phyloP scores from a whole-genome alignment of 169 alveolate genomes.

The Perkinsus olseni region DNA sequence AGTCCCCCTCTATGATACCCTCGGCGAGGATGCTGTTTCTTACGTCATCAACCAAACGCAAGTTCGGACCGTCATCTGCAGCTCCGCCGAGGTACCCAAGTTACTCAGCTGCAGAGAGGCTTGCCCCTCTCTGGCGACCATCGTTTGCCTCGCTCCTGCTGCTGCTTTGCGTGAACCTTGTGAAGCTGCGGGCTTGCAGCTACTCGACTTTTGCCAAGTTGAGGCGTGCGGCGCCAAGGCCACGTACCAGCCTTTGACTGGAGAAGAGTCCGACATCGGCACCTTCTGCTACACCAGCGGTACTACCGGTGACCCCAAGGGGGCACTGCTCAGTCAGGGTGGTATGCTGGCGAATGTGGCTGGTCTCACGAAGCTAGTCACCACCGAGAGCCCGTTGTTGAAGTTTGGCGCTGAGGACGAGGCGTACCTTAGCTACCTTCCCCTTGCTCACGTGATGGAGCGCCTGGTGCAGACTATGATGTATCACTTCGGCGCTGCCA shows the following conservation, averaged over 20 bases:
- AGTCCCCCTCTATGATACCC: slow-evolving; percentile 61
- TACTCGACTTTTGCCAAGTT: slow-evolving; percentile 6
- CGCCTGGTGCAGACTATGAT: slow-evolving; percentile 41
- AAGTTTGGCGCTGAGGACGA: slow-evolving; percentile 37
- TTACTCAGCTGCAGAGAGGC: not conserved
- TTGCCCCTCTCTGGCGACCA: slow-evolving; percentile 10
- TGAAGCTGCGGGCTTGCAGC: slow-evolving; percentile 14
- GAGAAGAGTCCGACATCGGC: slow-evolving; percentile 38
- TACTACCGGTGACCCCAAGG: slow-evolving; percentile 86
- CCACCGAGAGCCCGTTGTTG: slow-evolving; percentile 17
- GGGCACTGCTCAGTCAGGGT: slow-evolving; percentile 71
- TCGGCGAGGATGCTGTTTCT: slow-evolving; percentile 53
- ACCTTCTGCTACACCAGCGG: slow-evolving; percentile 77
- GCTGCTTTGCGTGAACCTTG: slow-evolving; percentile 17
- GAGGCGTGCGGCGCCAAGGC: slow-evolving; percentile 15
- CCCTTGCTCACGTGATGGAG: slow-evolving; percentile 75
- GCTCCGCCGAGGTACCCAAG: slow-evolving; percentile 24
- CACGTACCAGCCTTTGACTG: slow-evolving; percentile 14
- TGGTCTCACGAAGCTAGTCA: slow-evolving; percentile 7
- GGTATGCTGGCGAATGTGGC: slow-evolving; percentile 54
- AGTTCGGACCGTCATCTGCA: slow-evolving; percentile 35
- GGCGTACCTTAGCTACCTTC: slow-evolving; percentile 64
- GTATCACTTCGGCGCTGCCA: slow-evolving; percentile 38
- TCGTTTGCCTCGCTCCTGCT: slow-evolving; percentile 22
- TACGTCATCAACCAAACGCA: slow-evolving; percentile 45